Evolutionary conservation across 768 basidiomycete genomes (phyloP).

Genomic region (Roridomyces roridus): DNA sequence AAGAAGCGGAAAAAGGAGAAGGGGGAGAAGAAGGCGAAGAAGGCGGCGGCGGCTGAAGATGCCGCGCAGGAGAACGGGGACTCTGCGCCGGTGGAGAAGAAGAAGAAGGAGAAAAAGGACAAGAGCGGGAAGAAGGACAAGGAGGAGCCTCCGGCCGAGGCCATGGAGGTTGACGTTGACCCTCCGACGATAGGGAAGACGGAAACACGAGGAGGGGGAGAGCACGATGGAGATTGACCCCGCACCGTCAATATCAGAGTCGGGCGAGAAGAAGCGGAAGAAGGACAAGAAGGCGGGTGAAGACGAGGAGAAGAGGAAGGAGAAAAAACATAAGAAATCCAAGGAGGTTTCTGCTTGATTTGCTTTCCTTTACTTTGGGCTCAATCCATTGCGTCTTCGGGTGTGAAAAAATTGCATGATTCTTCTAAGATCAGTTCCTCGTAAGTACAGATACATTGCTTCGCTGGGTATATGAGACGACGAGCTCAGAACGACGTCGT

Average conservation of each 20-base stretch:
- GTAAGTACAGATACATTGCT: conserved; percentile 25
- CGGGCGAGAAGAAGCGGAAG: conserved; percentile 39
- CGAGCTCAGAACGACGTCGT: conserved; percentile 71
- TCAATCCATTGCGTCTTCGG: not conserved
- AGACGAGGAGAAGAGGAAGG: conserved; percentile 17
- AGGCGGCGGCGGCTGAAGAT: conserved; percentile 2
- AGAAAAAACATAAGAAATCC: conserved; percentile 25
- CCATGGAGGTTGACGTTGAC: conserved; percentile 3
- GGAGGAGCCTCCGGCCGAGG: not conserved
- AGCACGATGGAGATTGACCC: conserved; percentile 23
- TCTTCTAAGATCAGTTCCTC: conserved; percentile 14
- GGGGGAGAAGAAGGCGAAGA: conserved; percentile 31
- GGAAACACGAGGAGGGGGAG: conserved; percentile 11
- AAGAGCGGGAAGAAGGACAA: conserved; percentile 19
- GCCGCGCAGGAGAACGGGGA: too few relatives aligned
- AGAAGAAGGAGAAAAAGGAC: conserved; percentile 40
- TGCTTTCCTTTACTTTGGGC: conserved; percentile 16
- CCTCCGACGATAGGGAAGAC: conserved; percentile 5
- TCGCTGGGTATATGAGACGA: conserved; percentile 19
- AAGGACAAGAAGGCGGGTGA: conserved; percentile 31
- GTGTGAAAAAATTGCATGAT: conserved; percentile 8
- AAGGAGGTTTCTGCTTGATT: conserved; percentile 34
- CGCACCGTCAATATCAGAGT: conserved; percentile 23
- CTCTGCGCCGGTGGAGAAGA: conserved; percentile 27
- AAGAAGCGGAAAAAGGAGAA: conserved; percentile 39